phyloP scores from a whole-genome alignment of 2,329 filamentous ascomycete species.

The Nemania diffusa region DNA sequence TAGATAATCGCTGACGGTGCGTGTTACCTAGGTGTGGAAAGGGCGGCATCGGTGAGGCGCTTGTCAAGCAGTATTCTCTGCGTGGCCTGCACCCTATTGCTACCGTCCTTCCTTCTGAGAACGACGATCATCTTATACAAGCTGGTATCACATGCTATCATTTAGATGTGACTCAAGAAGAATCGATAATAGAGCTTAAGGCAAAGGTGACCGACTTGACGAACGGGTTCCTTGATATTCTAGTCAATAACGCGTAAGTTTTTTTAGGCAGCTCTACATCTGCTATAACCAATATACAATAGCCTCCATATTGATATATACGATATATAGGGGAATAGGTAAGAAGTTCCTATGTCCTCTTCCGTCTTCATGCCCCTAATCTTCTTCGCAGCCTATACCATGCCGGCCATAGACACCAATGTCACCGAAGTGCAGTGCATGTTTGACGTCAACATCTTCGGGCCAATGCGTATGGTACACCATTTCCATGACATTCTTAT shows the following conservation, averaged over 20 bases:
- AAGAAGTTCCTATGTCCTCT: no score
- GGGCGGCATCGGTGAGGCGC: slow-evolving; percentile 41
- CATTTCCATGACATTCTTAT: slow-evolving; percentile 44
- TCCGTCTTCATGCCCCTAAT: background rate
- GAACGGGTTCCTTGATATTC: slow-evolving; percentile 12
- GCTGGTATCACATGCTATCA: slow-evolving; percentile 32
- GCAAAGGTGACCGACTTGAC: background rate
- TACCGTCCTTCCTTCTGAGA: slow-evolving; percentile 33
- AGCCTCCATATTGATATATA: no score
- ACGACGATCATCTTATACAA: slow-evolving; percentile 27
- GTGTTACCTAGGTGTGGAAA: slow-evolving; percentile 38
- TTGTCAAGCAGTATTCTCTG: slow-evolving; percentile 32
- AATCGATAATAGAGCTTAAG: slow-evolving; percentile 10
- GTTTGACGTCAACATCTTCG: slow-evolving; percentile 46
- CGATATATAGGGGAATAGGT: slow-evolving; percentile 23
- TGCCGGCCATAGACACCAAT: slow-evolving; percentile 43
- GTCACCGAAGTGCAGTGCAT: slow-evolving; percentile 34
- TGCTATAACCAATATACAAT: background rate
- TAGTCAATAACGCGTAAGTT: slow-evolving; percentile 35
- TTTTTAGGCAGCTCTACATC: background rate
- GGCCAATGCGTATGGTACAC: slow-evolving; percentile 44
- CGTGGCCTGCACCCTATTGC: slow-evolving; percentile 32
- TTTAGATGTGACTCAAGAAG: slow-evolving; percentile 36
- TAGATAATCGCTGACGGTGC: no score
- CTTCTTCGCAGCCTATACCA: slow-evolving; percentile 41